These are phyloP conservation scores for Crithidia brevicula DNA, from an alignment of 208 protist species.

Conservation along the genomic window DNA sequence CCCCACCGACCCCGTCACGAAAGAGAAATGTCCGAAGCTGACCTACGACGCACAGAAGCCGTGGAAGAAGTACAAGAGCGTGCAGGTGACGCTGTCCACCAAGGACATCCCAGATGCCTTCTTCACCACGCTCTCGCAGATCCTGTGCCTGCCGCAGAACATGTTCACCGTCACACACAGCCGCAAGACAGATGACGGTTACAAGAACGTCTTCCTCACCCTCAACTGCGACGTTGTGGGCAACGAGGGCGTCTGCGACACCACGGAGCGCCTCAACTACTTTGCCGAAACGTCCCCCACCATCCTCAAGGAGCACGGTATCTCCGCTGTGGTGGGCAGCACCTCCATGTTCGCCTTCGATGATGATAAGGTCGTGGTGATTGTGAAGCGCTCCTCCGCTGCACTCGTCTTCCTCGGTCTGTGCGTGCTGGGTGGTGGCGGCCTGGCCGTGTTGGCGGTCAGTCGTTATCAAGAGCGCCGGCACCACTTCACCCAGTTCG, in stretches of 20 bases:
- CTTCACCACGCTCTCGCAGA: slow-evolving; percentile 28
- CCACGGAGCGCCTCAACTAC: slow-evolving; percentile 68
- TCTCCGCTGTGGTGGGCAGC: slow-evolving; percentile 29
- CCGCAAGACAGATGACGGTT: slow-evolving; percentile 30
- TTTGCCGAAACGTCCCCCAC: slow-evolving; percentile 18
- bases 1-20: slow-evolving; percentile 56
- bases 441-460: slow-evolving; percentile 53
- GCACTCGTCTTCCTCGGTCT: slow-evolving; percentile 11
- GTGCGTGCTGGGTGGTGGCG: slow-evolving; percentile 21
- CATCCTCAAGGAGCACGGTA: slow-evolving; percentile 7
- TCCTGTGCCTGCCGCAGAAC: slow-evolving; percentile 58
- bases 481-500: slow-evolving; percentile 82
- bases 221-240: slow-evolving; percentile 54
- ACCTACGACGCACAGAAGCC: slow-evolving; percentile 21
- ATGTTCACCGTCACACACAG: slow-evolving; percentile 44
- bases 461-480: slow-evolving; percentile 74
- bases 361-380: slow-evolving; percentile 10
- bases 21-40: slow-evolving; percentile 51
- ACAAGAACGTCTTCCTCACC: slow-evolving; percentile 54
- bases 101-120: slow-evolving; percentile 31
- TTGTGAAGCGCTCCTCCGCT: neutral
- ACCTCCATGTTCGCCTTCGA: slow-evolving; percentile 30
- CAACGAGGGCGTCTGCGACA: slow-evolving; percentile 40
- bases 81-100: slow-evolving; percentile 40
- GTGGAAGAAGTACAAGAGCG: slow-evolving; percentile 53